Evolutionary conservation across 208 protist genomes (phyloP).

Genomic region (Trypanosoma boissoni): DNA sequence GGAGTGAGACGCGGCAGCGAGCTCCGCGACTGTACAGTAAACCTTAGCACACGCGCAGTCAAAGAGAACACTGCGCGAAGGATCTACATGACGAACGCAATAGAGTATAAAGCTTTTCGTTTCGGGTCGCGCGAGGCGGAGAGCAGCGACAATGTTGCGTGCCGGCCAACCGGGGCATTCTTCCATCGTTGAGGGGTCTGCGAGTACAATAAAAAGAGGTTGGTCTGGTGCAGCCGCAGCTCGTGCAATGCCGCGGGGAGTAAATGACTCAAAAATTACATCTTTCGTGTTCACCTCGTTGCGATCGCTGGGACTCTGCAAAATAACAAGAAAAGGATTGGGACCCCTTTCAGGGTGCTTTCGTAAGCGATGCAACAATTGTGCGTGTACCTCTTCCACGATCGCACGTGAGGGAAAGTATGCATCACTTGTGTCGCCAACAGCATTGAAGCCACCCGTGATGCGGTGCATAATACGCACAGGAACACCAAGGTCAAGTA

Average conservation of each 20-base stretch:
- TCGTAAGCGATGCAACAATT: conserved; percentile 26
- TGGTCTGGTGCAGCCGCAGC: neutral
- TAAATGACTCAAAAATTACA: conserved; percentile 29
- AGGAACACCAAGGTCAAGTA: conserved; percentile 41
- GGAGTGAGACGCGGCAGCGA: neutral
- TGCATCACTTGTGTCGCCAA: conserved; percentile 11
- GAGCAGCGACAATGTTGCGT: conserved; percentile 56
- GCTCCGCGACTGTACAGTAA: conserved; percentile 11
- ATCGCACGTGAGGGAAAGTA: conserved; percentile 15
- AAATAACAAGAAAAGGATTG: conserved; percentile 47
- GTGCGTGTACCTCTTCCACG: conserved; percentile 25
- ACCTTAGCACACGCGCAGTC: conserved; percentile 37
- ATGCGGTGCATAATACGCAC: conserved; percentile 19
- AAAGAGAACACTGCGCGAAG: conserved; percentile 35
- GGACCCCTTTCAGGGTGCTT: conserved; percentile 27
- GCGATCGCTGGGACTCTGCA: no score
- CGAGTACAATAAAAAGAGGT: conserved; percentile 29
- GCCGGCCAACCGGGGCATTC: conserved; percentile 33
- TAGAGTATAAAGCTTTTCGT: conserved; percentile 37
- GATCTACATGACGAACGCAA: conserved; percentile 40
- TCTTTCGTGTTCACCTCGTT: conserved; percentile 4
- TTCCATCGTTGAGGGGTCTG: conserved; percentile 36
- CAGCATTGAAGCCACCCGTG: conserved; percentile 9
- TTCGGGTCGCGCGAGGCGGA: conserved; percentile 44
- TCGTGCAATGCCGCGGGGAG: conserved; percentile 2